Percentiles rank a stretch among this genome's conserved stretches.
phyloP scores from a whole-genome alignment of 2,329 filamentous ascomycete species.

The Lomentospora prolificans region DNA sequence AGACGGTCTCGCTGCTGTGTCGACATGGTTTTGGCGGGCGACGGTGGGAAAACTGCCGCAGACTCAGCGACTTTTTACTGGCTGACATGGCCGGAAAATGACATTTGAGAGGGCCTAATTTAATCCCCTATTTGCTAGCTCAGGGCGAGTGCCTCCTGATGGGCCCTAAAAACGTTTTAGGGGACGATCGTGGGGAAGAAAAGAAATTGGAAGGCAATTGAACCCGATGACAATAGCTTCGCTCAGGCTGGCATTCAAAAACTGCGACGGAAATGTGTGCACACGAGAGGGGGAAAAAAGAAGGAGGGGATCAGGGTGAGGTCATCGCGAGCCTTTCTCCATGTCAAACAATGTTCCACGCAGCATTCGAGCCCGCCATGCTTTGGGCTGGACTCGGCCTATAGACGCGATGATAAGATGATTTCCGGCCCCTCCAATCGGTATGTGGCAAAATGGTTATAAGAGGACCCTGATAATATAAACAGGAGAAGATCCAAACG shows the following conservation, averaged over 20 bases:
- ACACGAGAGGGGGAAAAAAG: neutral
- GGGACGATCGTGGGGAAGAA: neutral
- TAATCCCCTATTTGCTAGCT: neutral
- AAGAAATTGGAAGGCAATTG: neutral
- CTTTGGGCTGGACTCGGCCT: too few relatives aligned
- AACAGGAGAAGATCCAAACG: neutral
- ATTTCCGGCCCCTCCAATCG: neutral
- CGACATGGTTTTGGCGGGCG: slow-evolving; percentile 1
- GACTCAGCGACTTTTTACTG: slow-evolving; percentile 8
- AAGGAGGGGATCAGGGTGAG: neutral
- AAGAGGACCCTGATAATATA: slow-evolving; percentile 1
- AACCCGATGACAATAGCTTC: neutral
- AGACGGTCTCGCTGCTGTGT: neutral
- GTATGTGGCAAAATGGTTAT: neutral
- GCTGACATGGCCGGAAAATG: slow-evolving; percentile 11
- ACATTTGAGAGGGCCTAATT: neutral
- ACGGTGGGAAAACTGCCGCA: slow-evolving; percentile 1
- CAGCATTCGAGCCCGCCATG: neutral
- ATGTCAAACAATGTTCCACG: neutral
- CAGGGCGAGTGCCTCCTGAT: too few relatives aligned
- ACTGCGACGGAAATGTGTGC: neutral
- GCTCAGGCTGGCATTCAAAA: too few relatives aligned
- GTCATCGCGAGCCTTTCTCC: neutral
- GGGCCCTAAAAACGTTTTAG: too few relatives aligned
- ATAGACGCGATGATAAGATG: neutral